Evolutionary conservation across 345 rosid genomes (phyloP).

Genomic region (Pugionium dolabratum): DNA sequence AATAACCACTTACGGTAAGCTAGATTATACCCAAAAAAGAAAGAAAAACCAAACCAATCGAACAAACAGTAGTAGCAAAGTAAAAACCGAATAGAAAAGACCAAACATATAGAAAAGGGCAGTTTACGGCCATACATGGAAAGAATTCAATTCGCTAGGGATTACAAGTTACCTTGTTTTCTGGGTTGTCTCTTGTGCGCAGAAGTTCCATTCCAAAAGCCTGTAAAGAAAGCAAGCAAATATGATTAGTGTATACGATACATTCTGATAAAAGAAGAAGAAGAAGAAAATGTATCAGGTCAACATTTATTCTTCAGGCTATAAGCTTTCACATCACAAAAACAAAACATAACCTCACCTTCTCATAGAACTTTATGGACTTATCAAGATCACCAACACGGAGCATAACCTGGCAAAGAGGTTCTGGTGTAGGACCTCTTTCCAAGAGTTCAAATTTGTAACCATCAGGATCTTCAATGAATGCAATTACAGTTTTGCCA

Average conservation of each 20-base stretch:
- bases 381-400: constrained; percentile 97
- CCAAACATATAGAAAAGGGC: neutral
- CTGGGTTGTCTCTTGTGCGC: constrained; percentile 84
- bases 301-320: neutral
- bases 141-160: neutral
- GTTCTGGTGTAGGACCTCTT: constrained; percentile 98
- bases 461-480: constrained; percentile 96
- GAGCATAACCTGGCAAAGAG: constrained; percentile 98
- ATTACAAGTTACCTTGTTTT: constrained; percentile 68
- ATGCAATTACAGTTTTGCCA: constrained; percentile 87
- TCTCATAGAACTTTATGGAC: constrained; percentile 85
- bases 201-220: constrained; percentile 99
- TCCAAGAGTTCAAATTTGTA: constrained; percentile 95
- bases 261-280: constrained; percentile 19
- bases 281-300: neutral
- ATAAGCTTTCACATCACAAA: neutral
- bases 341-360: constrained; percentile 47
- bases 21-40: neutral
- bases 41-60: neutral
- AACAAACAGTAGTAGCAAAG: neutral
- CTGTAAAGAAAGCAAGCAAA: constrained; percentile 43
- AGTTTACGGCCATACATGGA: neutral
- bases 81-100: neutral
- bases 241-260: constrained; percentile 15
- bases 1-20: neutral